Base-by-base conservation (phyloP, 495 filamentous ascomycete species). In the Xanthoparmelia taractica region DNA sequence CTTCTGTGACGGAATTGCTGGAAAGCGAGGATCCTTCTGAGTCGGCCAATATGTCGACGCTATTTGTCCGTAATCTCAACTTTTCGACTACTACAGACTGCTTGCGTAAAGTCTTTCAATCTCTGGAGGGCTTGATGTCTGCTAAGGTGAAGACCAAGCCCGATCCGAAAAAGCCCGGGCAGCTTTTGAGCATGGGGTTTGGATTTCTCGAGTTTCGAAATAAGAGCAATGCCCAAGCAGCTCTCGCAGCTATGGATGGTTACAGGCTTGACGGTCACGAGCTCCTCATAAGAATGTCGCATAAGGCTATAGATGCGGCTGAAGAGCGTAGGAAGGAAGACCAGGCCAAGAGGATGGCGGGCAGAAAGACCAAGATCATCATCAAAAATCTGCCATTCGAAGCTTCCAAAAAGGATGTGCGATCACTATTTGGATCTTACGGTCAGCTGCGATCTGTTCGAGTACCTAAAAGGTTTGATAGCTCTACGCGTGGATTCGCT, bases 341-440 rank as follows among this genome's bases (percentile, higher is more conserved):
- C 68, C 83, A 81, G 25, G 85, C 85, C 61, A 94, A 91, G 79
- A 91, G 89, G 72, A 71, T 82, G 20, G 83, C 86, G 5, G 82
- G 81, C 31, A 83, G 84, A 68, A 81, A 84, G 59, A 96, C 92
- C 38, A 97, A 97, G 79, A 86, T 99, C 69, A 88, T 97, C 73
- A 90, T 98, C 79, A 97, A 97, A 80, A 99, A 99, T 78, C 76
- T 99, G 71, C 94, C 94, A 12, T 99, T 99, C 78, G 89, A 97
- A 75, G 87, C 88, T 13, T 88, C 84, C 48, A 96, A 96, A 80
- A 92, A 94, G 72, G 95, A 99, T 68, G 79, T 99, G 37, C 83
- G 88, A 47, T 78, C 85, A 20, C 79, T 99, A 13, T 90, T 99
- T 73, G 85, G 88, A 54, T 80, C 88, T 23, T 99, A 96, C 72